Evolutionary conservation across 2,329 filamentous ascomycete genomes (phyloP).

Genomic region (Monosporascus sp.): DNA sequence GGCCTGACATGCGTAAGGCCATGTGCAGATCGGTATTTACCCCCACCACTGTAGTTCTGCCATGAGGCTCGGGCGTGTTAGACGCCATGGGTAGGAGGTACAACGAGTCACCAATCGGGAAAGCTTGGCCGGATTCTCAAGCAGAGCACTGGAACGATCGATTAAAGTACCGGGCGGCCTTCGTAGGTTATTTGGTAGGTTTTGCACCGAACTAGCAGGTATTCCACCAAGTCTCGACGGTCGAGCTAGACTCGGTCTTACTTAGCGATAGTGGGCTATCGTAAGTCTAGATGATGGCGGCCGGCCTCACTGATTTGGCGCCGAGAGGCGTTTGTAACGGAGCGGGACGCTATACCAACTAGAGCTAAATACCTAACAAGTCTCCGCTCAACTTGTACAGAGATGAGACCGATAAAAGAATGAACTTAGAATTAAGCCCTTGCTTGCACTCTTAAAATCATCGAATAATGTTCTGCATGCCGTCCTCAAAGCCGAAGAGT

Average conservation of each 20-base stretch:
- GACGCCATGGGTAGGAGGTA: neutral
- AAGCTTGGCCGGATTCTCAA: too few species aligned
- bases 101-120: neutral
- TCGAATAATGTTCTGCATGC: too few species aligned
- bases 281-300: neutral
- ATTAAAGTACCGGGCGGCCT: too few species aligned
- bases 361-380: too few species aligned
- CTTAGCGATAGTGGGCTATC: neutral
- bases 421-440: too few species aligned
- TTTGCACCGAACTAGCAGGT: too few species aligned
- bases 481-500: too few species aligned
- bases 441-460: too few species aligned
- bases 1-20: conserved; percentile 11
- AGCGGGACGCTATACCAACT: neutral
- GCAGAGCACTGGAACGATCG: too few species aligned
- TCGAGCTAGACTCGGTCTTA: neutral
- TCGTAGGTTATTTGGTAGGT: too few species aligned
- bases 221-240: neutral
- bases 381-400: too few species aligned
- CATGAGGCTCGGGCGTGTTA: neutral
- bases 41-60: conserved; percentile 2
- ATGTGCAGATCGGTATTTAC: conserved; percentile 15
- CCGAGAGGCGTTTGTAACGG: neutral
- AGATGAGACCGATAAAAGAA: too few species aligned
- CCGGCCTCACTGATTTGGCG: neutral